These are phyloP conservation scores for Pyrus bretschneideri DNA, from an alignment of 306 rosid species.

Conservation along the genomic window DNA sequence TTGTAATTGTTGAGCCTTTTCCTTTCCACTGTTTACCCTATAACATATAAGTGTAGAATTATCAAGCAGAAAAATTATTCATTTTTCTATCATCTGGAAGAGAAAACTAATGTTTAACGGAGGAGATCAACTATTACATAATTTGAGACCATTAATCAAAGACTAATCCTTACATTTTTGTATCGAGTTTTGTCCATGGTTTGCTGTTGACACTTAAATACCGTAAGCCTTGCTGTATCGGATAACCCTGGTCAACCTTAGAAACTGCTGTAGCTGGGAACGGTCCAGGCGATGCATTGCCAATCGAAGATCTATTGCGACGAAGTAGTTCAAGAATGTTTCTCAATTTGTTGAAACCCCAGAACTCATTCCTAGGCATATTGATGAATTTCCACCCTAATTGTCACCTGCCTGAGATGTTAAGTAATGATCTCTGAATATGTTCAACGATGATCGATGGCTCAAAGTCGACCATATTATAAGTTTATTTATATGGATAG, in stretches of 20 bases:
- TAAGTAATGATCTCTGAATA: not conserved
- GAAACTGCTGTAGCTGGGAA: constrained; percentile 5
- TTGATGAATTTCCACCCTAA: not conserved
- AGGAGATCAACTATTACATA: not conserved
- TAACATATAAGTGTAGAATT: not conserved
- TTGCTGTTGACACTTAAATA: constrained; percentile 23
- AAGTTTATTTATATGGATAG: not conserved
- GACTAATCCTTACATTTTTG: constrained; percentile 25
- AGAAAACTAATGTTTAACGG: not conserved
- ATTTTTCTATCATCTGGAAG: not conserved
- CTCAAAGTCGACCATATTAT: not conserved
- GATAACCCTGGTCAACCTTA: constrained; percentile 4
- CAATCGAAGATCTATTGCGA: not conserved
- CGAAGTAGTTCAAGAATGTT: constrained; percentile 18
- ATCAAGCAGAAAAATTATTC: not conserved
- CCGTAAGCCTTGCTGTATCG: constrained; percentile 16
- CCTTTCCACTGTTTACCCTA: not conserved
- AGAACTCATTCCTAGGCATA: constrained; percentile 31
- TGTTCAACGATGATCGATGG: not conserved
- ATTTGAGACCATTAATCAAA: not conserved
- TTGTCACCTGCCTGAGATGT: not conserved
- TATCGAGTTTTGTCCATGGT: constrained; percentile 11
- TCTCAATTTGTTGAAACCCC: constrained; percentile 27
- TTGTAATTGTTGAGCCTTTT: constrained; percentile 1
- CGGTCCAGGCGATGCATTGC: constrained; percentile 2